These are phyloP conservation scores for Clarireedia hainanense DNA, from an alignment of 2,329 filamentous ascomycete genomes.

Conservation along the genomic window DNA sequence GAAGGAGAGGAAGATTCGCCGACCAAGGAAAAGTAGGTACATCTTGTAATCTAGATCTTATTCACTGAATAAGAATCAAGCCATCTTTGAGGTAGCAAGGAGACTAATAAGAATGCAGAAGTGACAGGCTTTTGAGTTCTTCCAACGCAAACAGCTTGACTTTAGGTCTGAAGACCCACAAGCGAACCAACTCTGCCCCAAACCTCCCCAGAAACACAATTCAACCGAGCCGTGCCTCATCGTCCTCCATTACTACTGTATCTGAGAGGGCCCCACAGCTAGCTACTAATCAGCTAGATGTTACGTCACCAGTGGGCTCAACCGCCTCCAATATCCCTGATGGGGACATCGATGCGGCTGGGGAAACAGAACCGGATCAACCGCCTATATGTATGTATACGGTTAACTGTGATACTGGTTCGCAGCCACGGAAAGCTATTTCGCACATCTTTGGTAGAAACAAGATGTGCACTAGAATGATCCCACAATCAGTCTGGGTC, in stretches of 20 bases:
- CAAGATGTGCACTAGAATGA: conserved; percentile 65
- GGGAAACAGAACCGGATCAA: background rate
- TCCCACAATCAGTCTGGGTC: conserved; percentile 64
- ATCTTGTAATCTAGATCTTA: too few species aligned
- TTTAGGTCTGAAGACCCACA: conserved; percentile 1
- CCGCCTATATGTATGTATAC: conserved; percentile 44
- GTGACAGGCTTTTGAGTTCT: background rate
- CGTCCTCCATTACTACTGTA: conserved; percentile 6
- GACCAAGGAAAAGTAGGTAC: background rate
- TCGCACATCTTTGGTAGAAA: conserved; percentile 79
- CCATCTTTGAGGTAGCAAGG: too few species aligned
- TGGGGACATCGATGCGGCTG: background rate
- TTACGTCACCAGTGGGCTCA: conserved; percentile 13
- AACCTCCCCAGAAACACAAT: background rate
- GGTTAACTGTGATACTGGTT: conserved; percentile 49
- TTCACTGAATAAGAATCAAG: too few species aligned
- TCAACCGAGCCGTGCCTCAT: background rate
- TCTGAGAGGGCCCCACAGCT: conserved; percentile 24
- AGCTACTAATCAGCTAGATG: conserved; percentile 21
- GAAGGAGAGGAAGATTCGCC: conserved; percentile 7
- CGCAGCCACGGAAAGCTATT: conserved; percentile 63
- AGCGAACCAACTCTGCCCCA: conserved; percentile 4
- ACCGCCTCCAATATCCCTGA: background rate
- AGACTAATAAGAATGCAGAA: background rate
- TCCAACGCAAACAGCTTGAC: background rate